Conservation (phyloP, 2,329 filamentous ascomycete genomes). For the Fusarium paranaense region DNA sequence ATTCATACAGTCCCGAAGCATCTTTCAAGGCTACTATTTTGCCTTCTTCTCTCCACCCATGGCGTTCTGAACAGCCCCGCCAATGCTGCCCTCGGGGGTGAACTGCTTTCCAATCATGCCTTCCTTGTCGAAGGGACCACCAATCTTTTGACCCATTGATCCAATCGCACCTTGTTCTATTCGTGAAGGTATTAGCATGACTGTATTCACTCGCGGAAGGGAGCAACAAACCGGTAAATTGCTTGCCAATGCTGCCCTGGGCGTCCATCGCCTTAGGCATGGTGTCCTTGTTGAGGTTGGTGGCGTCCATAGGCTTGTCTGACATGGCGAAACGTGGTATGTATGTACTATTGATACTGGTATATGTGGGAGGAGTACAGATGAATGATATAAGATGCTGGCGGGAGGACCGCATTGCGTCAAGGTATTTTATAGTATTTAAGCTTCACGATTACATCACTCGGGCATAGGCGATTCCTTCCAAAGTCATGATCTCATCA, state of each 20-base stretch:
- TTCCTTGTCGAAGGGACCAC: constrained; percentile 62
- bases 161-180: constrained; percentile 62
- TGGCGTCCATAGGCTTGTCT: constrained; percentile 18
- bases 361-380: background rate
- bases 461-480: background rate
- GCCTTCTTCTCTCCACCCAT: constrained; percentile 54
- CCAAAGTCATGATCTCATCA: background rate
- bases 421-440: constrained; percentile 2
- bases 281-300: background rate
- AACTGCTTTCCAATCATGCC: constrained; percentile 68
- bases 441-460: constrained; percentile 7
- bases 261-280: constrained; percentile 59
- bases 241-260: constrained; percentile 63
- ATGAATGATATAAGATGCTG: background rate
- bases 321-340: constrained; percentile 11
- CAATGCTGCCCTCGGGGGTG: constrained; percentile 63
- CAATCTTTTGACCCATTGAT: constrained; percentile 61
- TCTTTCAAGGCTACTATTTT: background rate
- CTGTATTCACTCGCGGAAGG: rapidly evolving
- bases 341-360: background rate
- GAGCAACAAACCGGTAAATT: constrained; percentile 60
- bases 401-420: background rate
- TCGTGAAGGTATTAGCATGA: rapidly evolving
- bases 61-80: constrained; percentile 62
- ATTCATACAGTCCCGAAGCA: background rate